Conservation (phyloP, 371 early-diverging fungal species). For the Massospora cicadina region DNA sequence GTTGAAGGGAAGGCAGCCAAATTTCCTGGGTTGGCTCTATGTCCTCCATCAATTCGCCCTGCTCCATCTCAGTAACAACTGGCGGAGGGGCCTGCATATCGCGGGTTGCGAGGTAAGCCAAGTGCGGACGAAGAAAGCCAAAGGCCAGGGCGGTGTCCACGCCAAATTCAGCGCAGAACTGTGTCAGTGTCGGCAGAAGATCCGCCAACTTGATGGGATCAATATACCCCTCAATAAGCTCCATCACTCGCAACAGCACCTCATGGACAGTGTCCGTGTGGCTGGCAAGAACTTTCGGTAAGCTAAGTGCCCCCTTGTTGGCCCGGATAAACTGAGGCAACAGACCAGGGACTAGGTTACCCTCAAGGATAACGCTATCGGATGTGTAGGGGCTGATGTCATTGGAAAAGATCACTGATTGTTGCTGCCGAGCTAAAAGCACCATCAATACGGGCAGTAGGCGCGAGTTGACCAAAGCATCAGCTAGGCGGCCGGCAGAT, state of each 20-base stretch:
- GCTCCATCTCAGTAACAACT: slow-evolving; percentile 7
- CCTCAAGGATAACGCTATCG: neutral
- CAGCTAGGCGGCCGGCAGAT: slow-evolving; percentile 24
- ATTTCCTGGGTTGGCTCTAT: neutral
- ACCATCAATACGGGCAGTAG: neutral
- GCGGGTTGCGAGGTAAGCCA: neutral
- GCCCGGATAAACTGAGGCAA: neutral
- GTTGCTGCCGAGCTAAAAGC: neutral
- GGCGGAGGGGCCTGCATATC: neutral
- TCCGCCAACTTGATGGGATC: neutral
- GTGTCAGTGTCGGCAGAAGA: neutral
- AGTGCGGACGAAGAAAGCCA: neutral
- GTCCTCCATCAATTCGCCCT: neutral
- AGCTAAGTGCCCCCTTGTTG: neutral
- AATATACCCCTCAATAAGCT: neutral
- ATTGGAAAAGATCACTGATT: neutral
- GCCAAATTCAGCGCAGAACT: neutral
- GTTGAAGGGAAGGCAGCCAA: slow-evolving; percentile 19
- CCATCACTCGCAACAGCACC: neutral
- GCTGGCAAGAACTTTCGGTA: neutral
- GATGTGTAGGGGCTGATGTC: neutral
- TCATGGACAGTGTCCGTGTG: neutral
- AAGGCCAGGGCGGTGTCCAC: neutral
- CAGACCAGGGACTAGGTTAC: neutral
- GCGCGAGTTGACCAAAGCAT: slow-evolving; percentile 32